These are phyloP conservation scores for Cenococcum geophilum DNA, from an alignment of 495 filamentous ascomycete genomes.

Conservation along the genomic window DNA sequence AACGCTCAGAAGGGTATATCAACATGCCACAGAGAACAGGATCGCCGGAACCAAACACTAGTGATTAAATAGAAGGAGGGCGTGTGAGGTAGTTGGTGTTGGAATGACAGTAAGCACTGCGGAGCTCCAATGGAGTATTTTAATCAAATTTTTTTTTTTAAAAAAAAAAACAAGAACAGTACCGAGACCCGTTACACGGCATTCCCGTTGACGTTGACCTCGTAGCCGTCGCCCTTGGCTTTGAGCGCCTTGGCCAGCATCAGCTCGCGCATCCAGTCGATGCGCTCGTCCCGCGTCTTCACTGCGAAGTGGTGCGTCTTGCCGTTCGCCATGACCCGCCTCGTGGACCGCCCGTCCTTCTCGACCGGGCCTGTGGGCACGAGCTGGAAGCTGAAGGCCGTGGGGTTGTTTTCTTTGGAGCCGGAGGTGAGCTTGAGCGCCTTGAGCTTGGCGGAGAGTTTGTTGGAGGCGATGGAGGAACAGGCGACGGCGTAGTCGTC, in stretches of 20 bases:
- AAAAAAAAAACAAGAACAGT: neutral
- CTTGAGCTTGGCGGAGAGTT: slow-evolving; percentile 84
- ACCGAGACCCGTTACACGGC: slow-evolving; percentile 60
- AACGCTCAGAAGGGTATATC: slow-evolving; percentile 4
- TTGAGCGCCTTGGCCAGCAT: slow-evolving; percentile 91
- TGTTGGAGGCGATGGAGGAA: slow-evolving; percentile 64
- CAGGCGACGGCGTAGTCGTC: slow-evolving; percentile 94
- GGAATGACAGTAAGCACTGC: neutral
- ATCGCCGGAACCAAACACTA: neutral
- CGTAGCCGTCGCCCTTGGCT: slow-evolving; percentile 74
- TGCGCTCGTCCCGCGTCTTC: slow-evolving; percentile 75
- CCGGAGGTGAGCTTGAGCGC: slow-evolving; percentile 57
- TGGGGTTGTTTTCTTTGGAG: slow-evolving; percentile 50
- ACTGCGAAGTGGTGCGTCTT: slow-evolving; percentile 97
- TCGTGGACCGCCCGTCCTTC: slow-evolving; percentile 40
- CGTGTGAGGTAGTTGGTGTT: neutral
- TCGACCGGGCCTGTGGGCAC: slow-evolving; percentile 63
- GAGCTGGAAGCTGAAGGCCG: slow-evolving; percentile 85
- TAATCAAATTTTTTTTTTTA: too few species aligned
- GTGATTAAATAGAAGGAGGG: neutral
- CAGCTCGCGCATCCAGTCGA: slow-evolving; percentile 97
- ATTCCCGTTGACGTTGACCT: slow-evolving; percentile 75
- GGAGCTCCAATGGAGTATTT: too few species aligned
- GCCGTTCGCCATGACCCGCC: slow-evolving; percentile 45
- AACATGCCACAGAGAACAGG: neutral